Percentiles rank a stretch among this genome's conserved stretches.
These are phyloP conservation scores for Myxozyma sirexii DNA, from an alignment of 805 yeast species.

Conservation along the genomic window DNA sequence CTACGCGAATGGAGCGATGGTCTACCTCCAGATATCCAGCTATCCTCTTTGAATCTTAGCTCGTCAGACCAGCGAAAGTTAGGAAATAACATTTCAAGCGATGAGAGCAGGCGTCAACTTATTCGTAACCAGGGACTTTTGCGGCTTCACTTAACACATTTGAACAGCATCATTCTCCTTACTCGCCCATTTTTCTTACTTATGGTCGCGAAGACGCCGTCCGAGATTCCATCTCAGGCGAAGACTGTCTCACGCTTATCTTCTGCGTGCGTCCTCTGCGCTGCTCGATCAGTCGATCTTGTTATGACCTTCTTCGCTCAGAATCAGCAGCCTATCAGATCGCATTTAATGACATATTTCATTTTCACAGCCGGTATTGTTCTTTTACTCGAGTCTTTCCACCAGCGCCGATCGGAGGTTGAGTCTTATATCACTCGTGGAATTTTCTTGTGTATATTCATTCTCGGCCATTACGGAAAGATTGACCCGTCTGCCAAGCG, in stretches of 20 bases:
- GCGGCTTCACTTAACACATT: conserved; percentile 35
- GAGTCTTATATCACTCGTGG: conserved; percentile 34
- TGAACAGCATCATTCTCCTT: conserved; percentile 35
- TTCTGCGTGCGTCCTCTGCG: conserved; percentile 33
- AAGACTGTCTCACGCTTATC: conserved; percentile 32
- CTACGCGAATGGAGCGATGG: conserved; percentile 35
- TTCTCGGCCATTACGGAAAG: conserved; percentile 32
- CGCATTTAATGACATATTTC: conserved; percentile 33
- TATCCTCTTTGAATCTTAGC: conserved; percentile 27
- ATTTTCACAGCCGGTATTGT: conserved; percentile 34
- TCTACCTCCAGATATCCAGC: conserved; percentile 33
- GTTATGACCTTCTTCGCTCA: conserved; percentile 35
- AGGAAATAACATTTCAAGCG: conserved; percentile 3
- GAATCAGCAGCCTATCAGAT: conserved; percentile 33
- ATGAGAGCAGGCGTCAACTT: conserved; percentile 31
- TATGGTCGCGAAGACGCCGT: conserved; percentile 33
- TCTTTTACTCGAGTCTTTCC: conserved; percentile 29
- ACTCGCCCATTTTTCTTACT: conserved; percentile 35
- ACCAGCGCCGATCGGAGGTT: conserved; percentile 33
- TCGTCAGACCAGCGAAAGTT: conserved; percentile 9
- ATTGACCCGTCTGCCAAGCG: conserved; percentile 35
- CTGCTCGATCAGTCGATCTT: conserved; percentile 33
- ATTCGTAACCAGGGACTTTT: conserved; percentile 35
- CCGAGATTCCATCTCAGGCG: conserved; percentile 17
- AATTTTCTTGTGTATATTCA: conserved; percentile 31